These are phyloP conservation scores for Copromyces sp. DNA, from an alignment of 495 filamentous ascomycete species.

Conservation along the genomic window DNA sequence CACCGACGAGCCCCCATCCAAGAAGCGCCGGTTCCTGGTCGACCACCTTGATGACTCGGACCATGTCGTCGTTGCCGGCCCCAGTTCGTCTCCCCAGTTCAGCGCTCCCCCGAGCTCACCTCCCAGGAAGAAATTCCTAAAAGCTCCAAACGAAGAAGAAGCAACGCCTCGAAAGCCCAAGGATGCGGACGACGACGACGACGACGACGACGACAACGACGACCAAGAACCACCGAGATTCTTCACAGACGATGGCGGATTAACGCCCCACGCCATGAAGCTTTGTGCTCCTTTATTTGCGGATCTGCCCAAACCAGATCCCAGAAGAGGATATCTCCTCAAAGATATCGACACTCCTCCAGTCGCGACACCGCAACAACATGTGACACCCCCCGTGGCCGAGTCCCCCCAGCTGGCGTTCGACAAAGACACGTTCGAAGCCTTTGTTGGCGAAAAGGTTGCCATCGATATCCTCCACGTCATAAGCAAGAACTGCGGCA, in stretches of 20 bases:
- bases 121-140: conserved; percentile 2
- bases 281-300: conserved; percentile 14
- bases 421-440: conserved; percentile 57
- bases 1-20: conserved; percentile 53
- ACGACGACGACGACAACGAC: neutral
- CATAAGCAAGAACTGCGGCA: conserved; percentile 48
- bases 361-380: neutral
- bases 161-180: neutral
- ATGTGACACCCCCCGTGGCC: neutral
- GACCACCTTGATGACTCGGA: conserved; percentile 37
- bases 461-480: conserved; percentile 36
- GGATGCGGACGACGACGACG: neutral
- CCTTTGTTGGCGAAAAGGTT: conserved; percentile 61
- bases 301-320: conserved; percentile 4
- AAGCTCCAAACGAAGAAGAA: neutral
- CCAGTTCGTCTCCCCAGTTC: neutral
- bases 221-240: neutral
- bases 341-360: neutral
- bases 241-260: neutral
- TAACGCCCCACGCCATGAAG: neutral
- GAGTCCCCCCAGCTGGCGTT: conserved; percentile 33
- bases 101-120: neutral
- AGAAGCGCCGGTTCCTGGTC: conserved; percentile 74
- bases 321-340: neutral
- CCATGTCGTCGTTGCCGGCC: conserved; percentile 3